A percentile compares a stretch with the other conserved stretches of the same genome.
These are phyloP conservation scores for Metroxylon sagu DNA, from an alignment of 176 grass and related monocot species.

Conservation along the genomic window DNA sequence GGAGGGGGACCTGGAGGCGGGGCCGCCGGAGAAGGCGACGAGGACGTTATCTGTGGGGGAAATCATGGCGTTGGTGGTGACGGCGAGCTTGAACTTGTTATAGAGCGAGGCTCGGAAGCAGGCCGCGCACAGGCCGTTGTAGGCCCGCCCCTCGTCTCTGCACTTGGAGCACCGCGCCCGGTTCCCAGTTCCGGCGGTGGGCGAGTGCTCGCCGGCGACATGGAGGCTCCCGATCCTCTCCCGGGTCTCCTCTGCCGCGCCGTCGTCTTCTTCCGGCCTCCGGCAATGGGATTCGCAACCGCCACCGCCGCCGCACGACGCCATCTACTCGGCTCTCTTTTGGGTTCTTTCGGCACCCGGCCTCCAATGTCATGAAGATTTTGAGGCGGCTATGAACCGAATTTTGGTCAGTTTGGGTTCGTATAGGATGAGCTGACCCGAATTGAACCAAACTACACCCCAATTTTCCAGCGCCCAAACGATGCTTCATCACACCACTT, in stretches of 20 bases:
- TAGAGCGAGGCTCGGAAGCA: conserved; percentile 62
- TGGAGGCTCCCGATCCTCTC: conserved; percentile 28
- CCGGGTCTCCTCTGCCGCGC: neutral
- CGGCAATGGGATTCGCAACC: conserved; percentile 13
- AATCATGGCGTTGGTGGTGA: conserved; percentile 83
- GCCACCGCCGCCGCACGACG: conserved; percentile 10
- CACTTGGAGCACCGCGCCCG: conserved; percentile 47
- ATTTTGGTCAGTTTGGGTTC: too few species aligned
- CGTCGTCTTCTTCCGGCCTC: conserved; percentile 3
- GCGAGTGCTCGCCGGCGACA: neutral
- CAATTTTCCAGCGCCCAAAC: too few species aligned
- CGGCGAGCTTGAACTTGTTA: conserved; percentile 87
- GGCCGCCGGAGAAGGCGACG: conserved; percentile 86
- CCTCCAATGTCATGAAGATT: too few species aligned
- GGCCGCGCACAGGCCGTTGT: conserved; percentile 38
- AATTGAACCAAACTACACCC: too few species aligned
- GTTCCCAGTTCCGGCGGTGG: neutral
- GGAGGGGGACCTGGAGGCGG: conserved; percentile 53
- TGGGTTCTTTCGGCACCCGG: too few species aligned
- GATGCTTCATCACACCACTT: too few species aligned
- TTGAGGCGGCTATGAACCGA: too few species aligned
- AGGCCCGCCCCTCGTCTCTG: conserved; percentile 25
- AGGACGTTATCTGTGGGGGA: conserved; percentile 73
- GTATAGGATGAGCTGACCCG: too few species aligned
- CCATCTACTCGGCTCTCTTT: neutral